phyloP scores from a whole-genome alignment of 805 yeast genomes.

The Maudiozyma serrabonitensis region DNA sequence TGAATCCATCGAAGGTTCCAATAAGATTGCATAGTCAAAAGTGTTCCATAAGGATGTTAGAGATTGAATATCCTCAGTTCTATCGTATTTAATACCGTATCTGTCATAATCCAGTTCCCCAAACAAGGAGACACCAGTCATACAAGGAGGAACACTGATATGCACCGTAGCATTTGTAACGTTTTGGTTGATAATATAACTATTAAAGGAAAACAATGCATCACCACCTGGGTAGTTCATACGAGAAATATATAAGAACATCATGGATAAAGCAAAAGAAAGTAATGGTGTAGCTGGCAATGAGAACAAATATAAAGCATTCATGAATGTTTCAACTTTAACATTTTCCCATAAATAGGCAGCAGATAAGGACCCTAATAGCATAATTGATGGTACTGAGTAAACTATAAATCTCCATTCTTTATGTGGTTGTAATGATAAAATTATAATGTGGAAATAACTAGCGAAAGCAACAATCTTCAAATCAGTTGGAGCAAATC shows the following conservation, averaged over 20 bases:
- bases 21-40: constrained; percentile 43
- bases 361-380: constrained; percentile 57
- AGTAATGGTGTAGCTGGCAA: constrained; percentile 27
- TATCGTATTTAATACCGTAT: constrained; percentile 49
- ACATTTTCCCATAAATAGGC: constrained; percentile 31
- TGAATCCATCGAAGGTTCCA: constrained; percentile 8
- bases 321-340: constrained; percentile 12
- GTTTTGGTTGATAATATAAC: constrained; percentile 26
- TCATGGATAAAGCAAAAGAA: constrained; percentile 35
- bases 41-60: constrained; percentile 36
- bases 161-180: constrained; percentile 40
- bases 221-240: constrained; percentile 85
- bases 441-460: constrained; percentile 42
- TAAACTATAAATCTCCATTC: constrained; percentile 90
- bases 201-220: constrained; percentile 51
- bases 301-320: constrained; percentile 24
- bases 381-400: constrained; percentile 56
- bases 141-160: constrained; percentile 70
- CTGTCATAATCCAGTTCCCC: constrained; percentile 42
- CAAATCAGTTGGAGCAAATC: constrained; percentile 29
- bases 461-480: constrained; percentile 44
- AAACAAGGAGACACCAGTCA: constrained; percentile 79
- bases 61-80: constrained; percentile 46
- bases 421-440: constrained; percentile 84
- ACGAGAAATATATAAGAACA: constrained; percentile 54